Conservation (phyloP, 352 stramenopile species). For the Phytophthora europaea region DNA sequence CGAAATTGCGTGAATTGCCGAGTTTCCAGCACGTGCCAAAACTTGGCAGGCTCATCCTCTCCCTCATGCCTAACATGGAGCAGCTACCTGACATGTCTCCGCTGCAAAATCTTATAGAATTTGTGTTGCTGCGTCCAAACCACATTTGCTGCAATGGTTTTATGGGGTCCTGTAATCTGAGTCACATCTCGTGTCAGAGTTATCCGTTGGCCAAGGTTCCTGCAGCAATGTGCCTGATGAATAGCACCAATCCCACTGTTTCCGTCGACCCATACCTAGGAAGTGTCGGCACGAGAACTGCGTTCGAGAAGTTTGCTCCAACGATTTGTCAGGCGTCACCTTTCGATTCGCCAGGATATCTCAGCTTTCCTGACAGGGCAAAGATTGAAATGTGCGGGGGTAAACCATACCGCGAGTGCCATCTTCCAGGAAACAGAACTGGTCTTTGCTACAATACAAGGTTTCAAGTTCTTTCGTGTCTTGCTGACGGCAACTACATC, state of each 20-base stretch:
- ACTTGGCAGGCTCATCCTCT: slow-evolving; percentile 18
- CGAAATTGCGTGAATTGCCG: slow-evolving; percentile 16
- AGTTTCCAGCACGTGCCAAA: slow-evolving; percentile 19
- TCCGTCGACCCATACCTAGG: slow-evolving; percentile 18
- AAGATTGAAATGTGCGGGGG: slow-evolving; percentile 33
- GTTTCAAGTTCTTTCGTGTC: slow-evolving; percentile 41
- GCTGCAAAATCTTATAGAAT: slow-evolving; percentile 18
- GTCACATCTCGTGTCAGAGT: slow-evolving; percentile 30
- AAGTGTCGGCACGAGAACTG: slow-evolving; percentile 4
- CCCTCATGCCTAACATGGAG: slow-evolving; percentile 22
- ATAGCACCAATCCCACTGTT: background rate
- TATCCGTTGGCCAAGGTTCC: slow-evolving; percentile 4
- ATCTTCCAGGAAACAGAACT: slow-evolving; percentile 23
- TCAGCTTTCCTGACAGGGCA: slow-evolving; percentile 14
- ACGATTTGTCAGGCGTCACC: slow-evolving; percentile 19
- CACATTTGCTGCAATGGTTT: slow-evolving; percentile 53
- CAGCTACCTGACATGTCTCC: slow-evolving; percentile 23
- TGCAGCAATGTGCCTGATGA: slow-evolving; percentile 19
- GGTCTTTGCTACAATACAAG: slow-evolving; percentile 35
- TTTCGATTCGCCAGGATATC: slow-evolving; percentile 15
- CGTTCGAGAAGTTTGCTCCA: slow-evolving; percentile 27
- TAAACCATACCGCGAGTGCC: slow-evolving; percentile 27
- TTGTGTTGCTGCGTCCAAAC: slow-evolving; percentile 18
- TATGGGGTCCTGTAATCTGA: slow-evolving; percentile 36
- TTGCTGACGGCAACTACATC: slow-evolving; percentile 30